Base-by-base conservation (phyloP, 495 filamentous ascomycete species). In the Lentithecium fluviatile region DNA sequence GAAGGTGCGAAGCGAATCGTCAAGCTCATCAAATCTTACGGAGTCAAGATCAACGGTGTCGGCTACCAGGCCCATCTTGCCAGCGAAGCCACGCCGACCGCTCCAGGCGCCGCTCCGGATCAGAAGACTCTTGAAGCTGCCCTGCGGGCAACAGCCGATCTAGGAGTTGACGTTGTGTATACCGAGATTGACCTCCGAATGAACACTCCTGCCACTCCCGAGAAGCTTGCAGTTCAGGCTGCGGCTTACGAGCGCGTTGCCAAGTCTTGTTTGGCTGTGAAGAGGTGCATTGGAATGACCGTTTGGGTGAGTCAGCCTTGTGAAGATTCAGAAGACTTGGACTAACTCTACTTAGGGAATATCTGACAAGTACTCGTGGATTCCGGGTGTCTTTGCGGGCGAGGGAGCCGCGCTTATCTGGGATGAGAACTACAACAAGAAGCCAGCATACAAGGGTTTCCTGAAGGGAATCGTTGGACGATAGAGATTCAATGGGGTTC, bases 31-130 rank as follows among this genome's bases (percentile, higher is more conserved):
- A 63, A 84, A 34, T 76, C 78, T 12, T 78, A 74, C 13, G 86
- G 86, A 60, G 74, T 85, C 29, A 85, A 85, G 40, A 89, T 89
- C 69, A 85, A 90, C 69, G 86, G 87, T 63, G 88, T 90, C 52
- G 81, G 81, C 56, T 82, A 82, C 15, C 85, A 88, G 70, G 77
- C 79, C 47, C 86, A 90, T 69, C 65, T 88, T 32, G 29, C n/a
- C 65, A 76, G 20, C 80, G 81, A 43, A 76, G 74, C 55, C 60
- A 50, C 21, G 74, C 71, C 53, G 72, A 75, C 6, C 3, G 40
- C 40, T 6, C 40, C 40, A 15, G 40, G 40, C 40, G 40, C 40
- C 3, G 40, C 40, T 6, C 40, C 40, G 13, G 40, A 43, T 20
- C 40, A 43, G 40, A 20, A 15, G 15, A 43, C 40, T 5, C 40